Evolutionary conservation across 176 grass and related monocot genomes (phyloP), one percentile per base, ranked within the genome.

Genomic region (Paspalum notatum): DNA sequence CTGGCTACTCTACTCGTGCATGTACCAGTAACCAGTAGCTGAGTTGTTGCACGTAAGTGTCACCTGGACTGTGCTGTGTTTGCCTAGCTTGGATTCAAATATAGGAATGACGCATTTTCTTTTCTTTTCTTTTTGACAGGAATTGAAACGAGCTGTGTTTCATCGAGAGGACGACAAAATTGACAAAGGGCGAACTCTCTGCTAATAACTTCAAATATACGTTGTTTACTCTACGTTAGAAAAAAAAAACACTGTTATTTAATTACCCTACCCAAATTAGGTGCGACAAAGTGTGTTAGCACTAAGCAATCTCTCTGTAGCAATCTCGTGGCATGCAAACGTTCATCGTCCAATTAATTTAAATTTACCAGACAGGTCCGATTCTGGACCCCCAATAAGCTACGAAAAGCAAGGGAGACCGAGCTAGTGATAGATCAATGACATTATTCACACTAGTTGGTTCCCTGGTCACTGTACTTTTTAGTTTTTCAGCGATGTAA

Each of bases 401-500:
- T 32, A 32, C 32, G 32, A 32, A n/a, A 54, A 39, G 9, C 54
- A 56, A 10, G 54, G 32, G 3, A 3, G 32, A 32, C n/a, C n/a
- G 32, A 32, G 2, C 32, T 32, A 32, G 32, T 3, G 32, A 32
- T 32, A 3, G 32, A 32, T 32, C 3, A 32, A 21, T 79, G 22
- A n/a, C n/a, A n/a, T n/a, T n/a, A 13, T 58, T 74, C 25, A 74
- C 24, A 25, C 18, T 74, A 16, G 77, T 78, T 79, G 48, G 24
- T 58, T 4, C 16, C 25, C 51, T 13, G 18, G 38, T 48, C 63
- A 17, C 43, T 68, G 59, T 69, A 43, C n/a, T 13, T 5, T 48
- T 0, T 2, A 32, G 15, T n/a, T 76, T 75, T 85, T 72, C 66
- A 18, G 48, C 39, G 16, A 18, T 15, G 81, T 74, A 79, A 84